phyloP scores from a whole-genome alignment of 495 filamentous ascomycete genomes.

The Penicillium canariense region DNA sequence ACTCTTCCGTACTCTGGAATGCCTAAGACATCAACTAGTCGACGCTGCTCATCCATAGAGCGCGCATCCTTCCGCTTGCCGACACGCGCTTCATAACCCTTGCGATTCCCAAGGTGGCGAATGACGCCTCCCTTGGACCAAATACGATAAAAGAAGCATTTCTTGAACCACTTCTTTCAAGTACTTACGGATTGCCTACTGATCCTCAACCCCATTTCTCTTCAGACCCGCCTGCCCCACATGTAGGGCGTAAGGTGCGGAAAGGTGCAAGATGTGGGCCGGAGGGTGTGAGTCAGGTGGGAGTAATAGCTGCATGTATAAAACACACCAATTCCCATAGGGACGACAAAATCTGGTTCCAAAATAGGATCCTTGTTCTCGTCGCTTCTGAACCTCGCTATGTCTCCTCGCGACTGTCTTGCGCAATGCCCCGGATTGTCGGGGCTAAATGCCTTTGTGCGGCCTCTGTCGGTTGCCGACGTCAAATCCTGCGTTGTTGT shows the following conservation, averaged over 20 bases:
- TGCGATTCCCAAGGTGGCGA: no score
- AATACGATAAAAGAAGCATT: no score
- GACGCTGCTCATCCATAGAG: no score
- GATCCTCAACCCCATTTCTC: background rate
- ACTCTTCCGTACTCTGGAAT: no score
- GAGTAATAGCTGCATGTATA: background rate
- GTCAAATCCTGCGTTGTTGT: constrained; percentile 23
- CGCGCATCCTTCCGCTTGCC: no score
- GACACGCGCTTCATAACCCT: no score
- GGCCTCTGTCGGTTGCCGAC: constrained; percentile 16
- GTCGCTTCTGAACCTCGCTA: background rate
- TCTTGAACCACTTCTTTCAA: no score
- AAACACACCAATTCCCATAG: background rate
- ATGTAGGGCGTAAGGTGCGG: background rate
- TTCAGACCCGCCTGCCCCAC: background rate
- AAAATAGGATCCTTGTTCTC: no score
- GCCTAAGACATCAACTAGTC: no score
- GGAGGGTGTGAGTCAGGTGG: background rate
- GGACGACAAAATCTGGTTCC: no score
- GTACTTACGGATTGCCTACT: no score
- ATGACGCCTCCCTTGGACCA: no score
- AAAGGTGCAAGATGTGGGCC: background rate
- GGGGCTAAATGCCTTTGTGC: constrained; percentile 4
- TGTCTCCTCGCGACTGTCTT: background rate
- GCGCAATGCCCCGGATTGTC: background rate